Evolutionary conservation across 2,329 filamentous ascomycete species (phyloP), one percentile per base, ranked within the genome.

Genomic region (Nannizzia gypsea): DNA sequence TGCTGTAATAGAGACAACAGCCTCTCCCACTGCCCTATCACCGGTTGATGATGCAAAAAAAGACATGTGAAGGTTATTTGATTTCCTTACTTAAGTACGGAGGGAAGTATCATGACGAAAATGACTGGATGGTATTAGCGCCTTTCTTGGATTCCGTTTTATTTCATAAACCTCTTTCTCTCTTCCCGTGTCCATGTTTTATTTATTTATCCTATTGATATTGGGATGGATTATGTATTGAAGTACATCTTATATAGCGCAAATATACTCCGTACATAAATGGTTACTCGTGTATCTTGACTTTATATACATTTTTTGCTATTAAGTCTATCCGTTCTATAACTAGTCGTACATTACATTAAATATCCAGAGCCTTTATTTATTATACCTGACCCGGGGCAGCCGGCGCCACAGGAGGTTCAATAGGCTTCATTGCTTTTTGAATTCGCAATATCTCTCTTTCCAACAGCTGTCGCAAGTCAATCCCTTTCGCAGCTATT

Each of bases 381-480:
- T 34, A 34, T 34, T 36, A 59, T 26, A 42, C 15, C 24, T 11
- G 17, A 36, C 26, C 15, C 5, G 15, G 22, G 9, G 13, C n/a
- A 44, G 56, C 24, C 11, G 38, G 55, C 44, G 59, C 36, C 17
- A 34, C 42, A 15, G 46, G 46, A 2, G 46, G 22, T 26, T 56
- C 34, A 20, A 24, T 20, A 24, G 38, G 54, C 1, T 56, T 17
- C 34, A 38, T 56, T 17, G 34, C 54, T 17, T 56, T 26, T 15
- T 60, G 46, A 34, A 62, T 48, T 24, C 56, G 26, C 13, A 24
- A 54, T 57, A 61, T 60, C 55, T 65, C 63, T 34, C 20, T 60
- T 48, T 65, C 74, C 63, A 89, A 72, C 31, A 78, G 71, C 50
- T 76, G 75, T 1, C 83, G 77, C 13, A 81, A 79, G 22, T 78